Base-by-base conservation (phyloP, 345 rosid species). In the Carallia brachiata region DNA sequence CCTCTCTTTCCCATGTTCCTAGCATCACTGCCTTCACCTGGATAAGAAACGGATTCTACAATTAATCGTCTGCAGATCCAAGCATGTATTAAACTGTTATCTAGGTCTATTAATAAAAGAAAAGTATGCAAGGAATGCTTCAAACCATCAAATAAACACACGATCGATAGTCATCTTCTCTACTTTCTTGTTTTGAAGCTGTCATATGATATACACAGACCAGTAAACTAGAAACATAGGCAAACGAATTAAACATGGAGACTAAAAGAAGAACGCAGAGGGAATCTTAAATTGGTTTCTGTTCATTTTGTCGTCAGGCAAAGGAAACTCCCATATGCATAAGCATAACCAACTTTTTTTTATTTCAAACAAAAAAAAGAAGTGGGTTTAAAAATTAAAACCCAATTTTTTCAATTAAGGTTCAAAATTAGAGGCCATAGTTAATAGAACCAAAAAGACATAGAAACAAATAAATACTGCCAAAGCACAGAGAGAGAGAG, bases 1-100 rank as follows among this genome's bases (percentile, higher is more conserved):
- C 97, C 92, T 81, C 82, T 87, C 92, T 90, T 95, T 69, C 99
- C 91, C 99, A 95, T 94, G 73, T 77, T 76, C 73, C 79, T 31
- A 83, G 84, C 93, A 92, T 89, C 82, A 84, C 89, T 80, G 55
- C 79, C 68, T 75, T 69, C 62, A 77, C 83, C 84, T 82, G 76
- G 31, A 70, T 56, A 39, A 58, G 16, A 73, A 78, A 69, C 53
- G 70, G 57, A 70, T 75, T 52, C 57, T 66, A 31, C 17, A 70
- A 65, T 73, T 36, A 68, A 56, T 32, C n/a, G n/a, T 61, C 61
- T 60, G 74, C 78, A 70, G 67, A 39, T 68, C 63, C 63, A 60
- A 69, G 48, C 19, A 70, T 7, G 16, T 2, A 36, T 18, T 13
- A 61, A 4, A 36, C 40, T 10, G 32, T 18, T 17, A 34, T 40